Evolutionary conservation across 805 yeast species (phyloP).

Genomic region (Cyberlindnera subsufficiens): DNA sequence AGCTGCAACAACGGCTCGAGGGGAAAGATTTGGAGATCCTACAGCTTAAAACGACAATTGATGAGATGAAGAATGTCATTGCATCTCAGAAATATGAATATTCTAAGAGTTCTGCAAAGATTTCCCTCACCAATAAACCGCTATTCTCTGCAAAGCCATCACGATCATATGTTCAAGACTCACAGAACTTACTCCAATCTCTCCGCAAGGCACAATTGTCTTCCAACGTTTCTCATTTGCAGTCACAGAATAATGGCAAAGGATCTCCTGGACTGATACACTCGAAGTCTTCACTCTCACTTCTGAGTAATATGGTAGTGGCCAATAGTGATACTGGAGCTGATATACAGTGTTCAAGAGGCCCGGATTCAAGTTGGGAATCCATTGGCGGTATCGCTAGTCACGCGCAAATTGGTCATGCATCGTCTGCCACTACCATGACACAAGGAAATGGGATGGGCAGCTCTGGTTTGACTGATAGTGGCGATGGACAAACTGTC

Average conservation of each 20-base stretch:
- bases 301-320: neutral
- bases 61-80: neutral
- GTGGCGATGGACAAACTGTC: no score
- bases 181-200: conserved; percentile 1
- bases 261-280: neutral
- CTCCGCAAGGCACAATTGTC: neutral
- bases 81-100: neutral
- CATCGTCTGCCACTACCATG: no score
- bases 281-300: conserved; percentile 1
- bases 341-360: no score
- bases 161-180: neutral
- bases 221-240: neutral
- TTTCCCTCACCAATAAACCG: conserved; percentile 1
- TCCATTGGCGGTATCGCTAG: no score
- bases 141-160: neutral
- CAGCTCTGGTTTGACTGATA: no score
- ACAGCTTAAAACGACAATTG: conserved; percentile 3
- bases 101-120: neutral
- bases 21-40: conserved; percentile 38
- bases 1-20: conserved; percentile 46
- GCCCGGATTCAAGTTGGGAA: no score
- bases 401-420: no score
- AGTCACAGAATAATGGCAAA: neutral
- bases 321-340: neutral
- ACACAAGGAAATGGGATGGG: no score